Conservation (phyloP, 192 early-diverging fungal species). For the Backusella luteola region DNA sequence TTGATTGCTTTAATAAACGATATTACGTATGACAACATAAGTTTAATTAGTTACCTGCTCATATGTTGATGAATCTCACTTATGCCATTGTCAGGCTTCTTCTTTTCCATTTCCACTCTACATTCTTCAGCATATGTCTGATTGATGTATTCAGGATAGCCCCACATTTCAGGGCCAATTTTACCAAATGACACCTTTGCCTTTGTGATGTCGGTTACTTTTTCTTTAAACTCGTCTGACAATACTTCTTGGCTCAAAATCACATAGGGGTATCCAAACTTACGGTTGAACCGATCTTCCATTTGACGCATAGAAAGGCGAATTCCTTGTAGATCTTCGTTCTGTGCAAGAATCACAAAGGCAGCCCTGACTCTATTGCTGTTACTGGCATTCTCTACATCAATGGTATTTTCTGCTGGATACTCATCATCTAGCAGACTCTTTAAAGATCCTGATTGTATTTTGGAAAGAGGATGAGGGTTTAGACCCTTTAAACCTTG, state of each 20-base stretch:
- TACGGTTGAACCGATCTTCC: constrained; percentile 70
- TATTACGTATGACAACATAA: not conserved
- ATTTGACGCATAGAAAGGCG: constrained; percentile 62
- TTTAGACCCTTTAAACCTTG: not conserved
- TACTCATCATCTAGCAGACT: not conserved
- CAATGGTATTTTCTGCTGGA: not conserved
- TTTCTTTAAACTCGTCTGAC: constrained; percentile 56
- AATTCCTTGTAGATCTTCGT: constrained; percentile 62
- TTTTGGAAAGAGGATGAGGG: not conserved
- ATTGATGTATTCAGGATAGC: constrained; percentile 76
- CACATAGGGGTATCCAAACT: constrained; percentile 68
- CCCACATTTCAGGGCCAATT: constrained; percentile 71
- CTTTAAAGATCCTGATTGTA: not conserved
- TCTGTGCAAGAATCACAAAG: constrained; percentile 71
- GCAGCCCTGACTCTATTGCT: constrained; percentile 50
- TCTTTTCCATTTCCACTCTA: constrained; percentile 51
- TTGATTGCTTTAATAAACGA: not conserved
- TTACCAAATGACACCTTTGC: constrained; percentile 51
- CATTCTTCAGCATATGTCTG: constrained; percentile 49
- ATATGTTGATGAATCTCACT: constrained; percentile 70
- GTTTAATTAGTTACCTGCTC: constrained; percentile 53
- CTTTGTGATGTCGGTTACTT: constrained; percentile 43
- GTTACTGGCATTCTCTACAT: not conserved
- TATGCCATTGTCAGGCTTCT: constrained; percentile 56
- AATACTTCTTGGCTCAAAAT: constrained; percentile 70